A percentile compares a stretch with the other conserved stretches of the same genome.
Evolutionary conservation across 1,139 yeast species (phyloP).

Genomic region (Diutina rugosa): DNA sequence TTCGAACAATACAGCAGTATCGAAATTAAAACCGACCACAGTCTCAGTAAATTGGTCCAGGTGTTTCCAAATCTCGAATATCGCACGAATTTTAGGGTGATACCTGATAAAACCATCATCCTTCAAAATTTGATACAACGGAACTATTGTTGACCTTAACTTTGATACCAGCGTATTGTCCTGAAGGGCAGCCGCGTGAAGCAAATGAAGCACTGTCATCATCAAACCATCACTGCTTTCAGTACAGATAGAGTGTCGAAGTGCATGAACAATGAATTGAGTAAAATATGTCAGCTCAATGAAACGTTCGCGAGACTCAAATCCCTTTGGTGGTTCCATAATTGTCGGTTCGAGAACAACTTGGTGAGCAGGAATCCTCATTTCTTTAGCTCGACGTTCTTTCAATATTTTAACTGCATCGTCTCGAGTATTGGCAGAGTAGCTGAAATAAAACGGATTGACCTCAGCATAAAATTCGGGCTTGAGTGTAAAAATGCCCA

Average conservation of each 20-base stretch:
- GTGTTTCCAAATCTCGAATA: constrained; percentile 17
- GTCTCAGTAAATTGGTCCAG: background rate
- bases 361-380: constrained; percentile 23
- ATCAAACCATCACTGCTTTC: constrained; percentile 42
- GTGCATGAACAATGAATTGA: constrained; percentile 35
- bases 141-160: constrained; percentile 38
- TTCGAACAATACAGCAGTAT: background rate
- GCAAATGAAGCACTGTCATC: constrained; percentile 50
- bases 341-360: constrained; percentile 37
- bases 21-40: background rate
- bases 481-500: constrained; percentile 60
- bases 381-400: constrained; percentile 18
- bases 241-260: constrained; percentile 24
- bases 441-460: constrained; percentile 77
- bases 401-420: constrained; percentile 53
- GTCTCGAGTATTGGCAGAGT: constrained; percentile 66
- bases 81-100: constrained; percentile 42
- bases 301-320: constrained; percentile 21
- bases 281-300: constrained; percentile 40
- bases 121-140: constrained; percentile 30
- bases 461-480: constrained; percentile 39
- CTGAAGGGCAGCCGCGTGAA: constrained; percentile 41
- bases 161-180: constrained; percentile 43
- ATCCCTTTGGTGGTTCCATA: constrained; percentile 16
- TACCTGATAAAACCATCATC: constrained; percentile 25